Evolutionary conservation across 768 basidiomycete species (phyloP), one percentile per base, ranked within the genome.

Genomic region (Hygrocybe punicea): DNA sequence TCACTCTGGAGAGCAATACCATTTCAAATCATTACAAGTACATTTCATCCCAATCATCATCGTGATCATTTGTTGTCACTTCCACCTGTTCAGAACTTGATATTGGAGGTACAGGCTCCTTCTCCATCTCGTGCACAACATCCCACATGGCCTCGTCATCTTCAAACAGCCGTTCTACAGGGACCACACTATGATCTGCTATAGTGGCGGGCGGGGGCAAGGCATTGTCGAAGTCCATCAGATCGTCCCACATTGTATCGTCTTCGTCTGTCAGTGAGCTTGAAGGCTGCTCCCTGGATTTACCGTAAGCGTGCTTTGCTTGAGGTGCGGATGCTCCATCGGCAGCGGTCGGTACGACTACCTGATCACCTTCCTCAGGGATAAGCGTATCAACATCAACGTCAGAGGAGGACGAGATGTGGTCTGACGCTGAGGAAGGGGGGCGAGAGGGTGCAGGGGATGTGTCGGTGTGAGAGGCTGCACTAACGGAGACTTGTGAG

Each of bases 141-240:
- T 84, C 80, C 85, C 91, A 91, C 79, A 90, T 81, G 6, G 89
- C 88, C 40, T 83, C 82, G 34, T 87, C 84, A 6, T 82, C 81
- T 14, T 72, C 67, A 21, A 36, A 54, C 3, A 35, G 48, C 21
- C 29, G 19, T 14, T 37, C 34, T 17, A 46, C 13, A 14, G 55
- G 19, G 10, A 45, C 34, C 23, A 54, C 1, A 53, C 51, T 11
- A 21, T n/a, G 9, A 55, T 21, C 6, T 52, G 36, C 17, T 61
- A 9, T 62, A 52, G 33, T 11, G 56, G 55, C 35, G 40, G 14
- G 58, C 24, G 49, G 53, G 19, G 55, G 47, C 16, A 24, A n/a
- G 3, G 39, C 29, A 36, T 39, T 51, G 17, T 48, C 14, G 23
- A 47, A 42, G 7, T 11, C 56, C 13, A 45, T 60, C 25, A 60